These are phyloP conservation scores for Aureobasidium vineae DNA, from an alignment of 2,329 filamentous ascomycete species.

Conservation along the genomic window DNA sequence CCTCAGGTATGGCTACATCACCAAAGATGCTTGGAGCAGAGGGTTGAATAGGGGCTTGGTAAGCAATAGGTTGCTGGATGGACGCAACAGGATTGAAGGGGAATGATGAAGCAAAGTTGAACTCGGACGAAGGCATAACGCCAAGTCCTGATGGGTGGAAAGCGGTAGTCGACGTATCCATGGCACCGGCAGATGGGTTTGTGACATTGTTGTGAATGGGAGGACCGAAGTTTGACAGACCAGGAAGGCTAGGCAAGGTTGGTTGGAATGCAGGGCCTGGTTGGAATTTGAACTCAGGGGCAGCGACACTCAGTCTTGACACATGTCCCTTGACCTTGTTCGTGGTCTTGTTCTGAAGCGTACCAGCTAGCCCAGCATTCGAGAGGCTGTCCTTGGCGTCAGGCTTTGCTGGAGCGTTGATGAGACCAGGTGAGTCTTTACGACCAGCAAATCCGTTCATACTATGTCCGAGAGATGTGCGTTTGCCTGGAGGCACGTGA, in stretches of 20 bases:
- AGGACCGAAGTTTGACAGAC: slow-evolving; percentile 1
- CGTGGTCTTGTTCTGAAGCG: slow-evolving; percentile 21
- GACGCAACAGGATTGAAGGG: slow-evolving; percentile 35
- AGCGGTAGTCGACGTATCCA: slow-evolving; percentile 58
- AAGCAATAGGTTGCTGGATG: slow-evolving; percentile 29
- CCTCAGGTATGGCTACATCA: slow-evolving; percentile 61
- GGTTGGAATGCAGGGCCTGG: slow-evolving; percentile 51
- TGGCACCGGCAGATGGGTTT: slow-evolving; percentile 41
- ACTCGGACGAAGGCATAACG: slow-evolving; percentile 36
- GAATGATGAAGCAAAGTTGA: slow-evolving; percentile 40
- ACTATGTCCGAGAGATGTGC: not conserved
- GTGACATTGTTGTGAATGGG: slow-evolving; percentile 30
- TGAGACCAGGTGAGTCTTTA: not conserved
- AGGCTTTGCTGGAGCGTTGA: not conserved
- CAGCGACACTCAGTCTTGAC: slow-evolving; percentile 83
- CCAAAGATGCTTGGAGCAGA: slow-evolving; percentile 39
- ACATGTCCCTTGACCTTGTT: slow-evolving; percentile 27
- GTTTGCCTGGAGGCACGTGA: slow-evolving; percentile 22
- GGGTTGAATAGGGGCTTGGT: slow-evolving; percentile 41
- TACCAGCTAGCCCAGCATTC: not conserved
- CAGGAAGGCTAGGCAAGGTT: slow-evolving; percentile 25
- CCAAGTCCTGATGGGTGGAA: slow-evolving; percentile 38
- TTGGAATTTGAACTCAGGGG: slow-evolving; percentile 83
- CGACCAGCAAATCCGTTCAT: slow-evolving; percentile 8
- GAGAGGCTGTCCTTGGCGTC: slow-evolving; percentile 1